Evolutionary conservation across 1,284 basidiomycete species (phyloP).

Genomic region (Vanrija sp.): DNA sequence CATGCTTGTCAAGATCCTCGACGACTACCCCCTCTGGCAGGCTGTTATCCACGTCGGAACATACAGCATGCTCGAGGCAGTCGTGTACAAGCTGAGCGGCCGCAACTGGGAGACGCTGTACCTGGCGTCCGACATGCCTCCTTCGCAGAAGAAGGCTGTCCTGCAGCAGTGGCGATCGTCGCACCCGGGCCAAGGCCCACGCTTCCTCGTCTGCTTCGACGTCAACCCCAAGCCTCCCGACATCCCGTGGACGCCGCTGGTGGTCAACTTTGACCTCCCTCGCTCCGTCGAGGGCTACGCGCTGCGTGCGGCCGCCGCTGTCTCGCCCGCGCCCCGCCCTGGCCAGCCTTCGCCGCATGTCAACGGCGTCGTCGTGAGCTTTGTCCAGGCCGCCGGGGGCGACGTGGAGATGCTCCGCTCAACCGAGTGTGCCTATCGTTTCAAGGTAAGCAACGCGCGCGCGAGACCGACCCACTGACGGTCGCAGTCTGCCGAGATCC

Average conservation of each 20-base stretch:
- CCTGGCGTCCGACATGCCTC: constrained; percentile 67
- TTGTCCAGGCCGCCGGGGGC: constrained; percentile 92
- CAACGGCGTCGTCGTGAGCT: constrained; percentile 73
- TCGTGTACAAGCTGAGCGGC: constrained; percentile 81
- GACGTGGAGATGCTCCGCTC: constrained; percentile 96
- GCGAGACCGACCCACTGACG: background rate
- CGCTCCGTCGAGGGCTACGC: constrained; percentile 95
- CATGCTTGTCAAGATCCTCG: constrained; percentile 85
- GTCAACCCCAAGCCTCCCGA: constrained; percentile 84
- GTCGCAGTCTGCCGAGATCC: constrained; percentile 43
- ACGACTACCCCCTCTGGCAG: constrained; percentile 66
- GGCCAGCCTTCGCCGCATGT: constrained; percentile 59
- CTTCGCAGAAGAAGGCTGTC: constrained; percentile 57
- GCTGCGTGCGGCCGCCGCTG: constrained; percentile 54
- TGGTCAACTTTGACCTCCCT: constrained; percentile 92
- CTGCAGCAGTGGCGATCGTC: constrained; percentile 55
- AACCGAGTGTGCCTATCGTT: constrained; percentile 97
- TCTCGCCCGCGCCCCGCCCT: constrained; percentile 25
- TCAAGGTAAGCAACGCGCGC: constrained; percentile 43
- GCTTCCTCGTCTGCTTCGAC: constrained; percentile 83
- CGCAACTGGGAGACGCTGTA: constrained; percentile 79
- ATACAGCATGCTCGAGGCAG: constrained; percentile 74
- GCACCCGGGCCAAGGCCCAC: constrained; percentile 36
- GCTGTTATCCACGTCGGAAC: constrained; percentile 88
- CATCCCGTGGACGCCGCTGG: constrained; percentile 79